phyloP scores from a whole-genome alignment of 768 basidiomycete species.

The Amanita pseudoporphyria region DNA sequence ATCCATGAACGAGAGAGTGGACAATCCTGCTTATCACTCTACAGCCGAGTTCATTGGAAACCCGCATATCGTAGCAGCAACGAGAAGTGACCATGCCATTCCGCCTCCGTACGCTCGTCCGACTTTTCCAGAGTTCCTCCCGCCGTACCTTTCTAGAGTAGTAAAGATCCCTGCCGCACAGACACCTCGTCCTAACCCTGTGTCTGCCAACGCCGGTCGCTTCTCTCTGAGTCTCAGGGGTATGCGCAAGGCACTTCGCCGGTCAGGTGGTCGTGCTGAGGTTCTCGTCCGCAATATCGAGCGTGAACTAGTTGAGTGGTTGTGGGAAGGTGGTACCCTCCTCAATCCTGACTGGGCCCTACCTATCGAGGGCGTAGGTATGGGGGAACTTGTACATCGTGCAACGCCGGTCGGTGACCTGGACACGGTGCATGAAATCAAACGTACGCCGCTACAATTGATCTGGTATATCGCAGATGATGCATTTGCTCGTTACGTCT shows the following conservation, averaged over 20 bases:
- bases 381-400: conserved; percentile 14
- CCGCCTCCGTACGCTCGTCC: conserved; percentile 32
- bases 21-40: conserved; percentile 2
- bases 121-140: conserved; percentile 74
- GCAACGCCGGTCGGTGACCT: conserved; percentile 43
- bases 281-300: conserved; percentile 63
- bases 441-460: conserved; percentile 53
- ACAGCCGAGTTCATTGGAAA: conserved; percentile 67
- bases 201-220: conserved; percentile 59
- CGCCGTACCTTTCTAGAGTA: conserved; percentile 57
- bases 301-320: conserved; percentile 51
- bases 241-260: conserved; percentile 57
- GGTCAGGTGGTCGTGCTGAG: conserved; percentile 49
- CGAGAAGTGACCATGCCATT: conserved; percentile 42
- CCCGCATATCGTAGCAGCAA: conserved; percentile 59
- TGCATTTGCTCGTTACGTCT: conserved; percentile 68
- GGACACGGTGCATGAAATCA: conserved; percentile 53
- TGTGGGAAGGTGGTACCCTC: conserved; percentile 45
- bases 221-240: conserved; percentile 74
- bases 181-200: conserved; percentile 33
- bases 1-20: not conserved
- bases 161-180: conserved; percentile 37
- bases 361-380: conserved; percentile 6
- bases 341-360: conserved; percentile 35
- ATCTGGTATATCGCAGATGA: conserved; percentile 69